Conservation (phyloP, 1,284 basidiomycete species). For the Thelephora terrestris region DNA sequence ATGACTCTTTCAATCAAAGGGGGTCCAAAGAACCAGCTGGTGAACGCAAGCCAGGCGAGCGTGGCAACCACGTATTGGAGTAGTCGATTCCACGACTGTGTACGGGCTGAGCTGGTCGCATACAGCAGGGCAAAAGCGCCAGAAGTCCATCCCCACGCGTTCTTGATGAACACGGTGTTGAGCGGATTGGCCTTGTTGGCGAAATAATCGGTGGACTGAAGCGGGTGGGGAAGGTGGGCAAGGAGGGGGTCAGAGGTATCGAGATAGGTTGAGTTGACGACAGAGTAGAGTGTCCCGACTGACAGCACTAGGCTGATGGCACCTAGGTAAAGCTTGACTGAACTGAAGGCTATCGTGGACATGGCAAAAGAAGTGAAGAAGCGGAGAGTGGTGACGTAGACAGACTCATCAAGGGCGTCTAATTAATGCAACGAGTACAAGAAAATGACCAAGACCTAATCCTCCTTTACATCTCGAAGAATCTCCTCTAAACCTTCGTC, state of each 20-base stretch:
- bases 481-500: neutral
- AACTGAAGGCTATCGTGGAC: constrained; percentile 9
- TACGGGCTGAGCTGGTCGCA: constrained; percentile 38
- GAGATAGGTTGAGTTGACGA: constrained; percentile 44
- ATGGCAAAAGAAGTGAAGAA: neutral
- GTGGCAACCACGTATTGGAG: constrained; percentile 59
- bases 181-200: constrained; percentile 76
- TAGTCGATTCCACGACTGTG: constrained; percentile 34
- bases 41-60: constrained; percentile 65
- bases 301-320: constrained; percentile 30
- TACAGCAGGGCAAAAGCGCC: constrained; percentile 51
- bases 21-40: constrained; percentile 91
- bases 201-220: constrained; percentile 62
- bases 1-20: constrained; percentile 67
- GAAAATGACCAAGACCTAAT: neutral
- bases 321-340: constrained; percentile 16
- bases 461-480: neutral
- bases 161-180: constrained; percentile 86
- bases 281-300: constrained; percentile 43
- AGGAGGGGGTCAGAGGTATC: constrained; percentile 64
- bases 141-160: constrained; percentile 87
- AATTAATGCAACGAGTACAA: neutral
- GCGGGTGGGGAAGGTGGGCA: constrained; percentile 57
- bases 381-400: neutral
- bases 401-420: neutral